phyloP scores from a whole-genome alignment of 495 filamentous ascomycete genomes.

The Penicillium chermesinum region DNA sequence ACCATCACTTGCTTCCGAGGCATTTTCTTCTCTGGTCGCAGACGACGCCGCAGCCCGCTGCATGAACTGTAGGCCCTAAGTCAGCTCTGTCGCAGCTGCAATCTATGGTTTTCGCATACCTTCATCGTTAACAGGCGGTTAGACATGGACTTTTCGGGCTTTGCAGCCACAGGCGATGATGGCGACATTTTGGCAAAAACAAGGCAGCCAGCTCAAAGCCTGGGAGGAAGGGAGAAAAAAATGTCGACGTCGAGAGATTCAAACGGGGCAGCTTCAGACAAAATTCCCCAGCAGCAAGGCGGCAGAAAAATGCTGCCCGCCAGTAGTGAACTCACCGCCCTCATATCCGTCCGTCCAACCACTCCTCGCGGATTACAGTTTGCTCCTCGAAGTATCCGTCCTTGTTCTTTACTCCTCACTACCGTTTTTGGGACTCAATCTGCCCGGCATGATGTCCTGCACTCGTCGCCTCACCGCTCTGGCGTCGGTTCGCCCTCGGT shows the following conservation, averaged over 20 bases:
- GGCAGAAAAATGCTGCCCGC: slow-evolving; percentile 18
- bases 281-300: too few relatives aligned
- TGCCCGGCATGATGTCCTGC: slow-evolving; percentile 52
- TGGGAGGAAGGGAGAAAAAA: too few relatives aligned
- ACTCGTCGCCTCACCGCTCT: slow-evolving; percentile 44
- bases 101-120: slow-evolving; percentile 27
- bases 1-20: slow-evolving; percentile 28
- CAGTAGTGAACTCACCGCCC: not conserved
- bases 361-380: slow-evolving; percentile 30
- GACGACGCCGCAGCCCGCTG: slow-evolving; percentile 71
- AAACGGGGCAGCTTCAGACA: too few relatives aligned
- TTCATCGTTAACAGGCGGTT: slow-evolving; percentile 92
- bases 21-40: slow-evolving; percentile 38
- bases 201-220: too few relatives aligned
- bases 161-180: slow-evolving; percentile 27
- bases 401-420: slow-evolving; percentile 6
- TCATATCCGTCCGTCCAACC: slow-evolving; percentile 12
- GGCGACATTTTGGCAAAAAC: slow-evolving; percentile 29
- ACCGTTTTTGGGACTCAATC: slow-evolving; percentile 22
- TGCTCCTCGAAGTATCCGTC: slow-evolving; percentile 16
- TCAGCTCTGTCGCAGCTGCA: slow-evolving; percentile 5
- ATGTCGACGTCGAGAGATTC: too few relatives aligned
- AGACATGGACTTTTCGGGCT: slow-evolving; percentile 70
- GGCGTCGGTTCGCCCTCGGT: slow-evolving; percentile 33
- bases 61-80: slow-evolving; percentile 69